Evolutionary conservation across 192 early-diverging fungal genomes (phyloP), one percentile per base, ranked within the genome.

Genomic region (Phlyctochytrium planicorne): DNA sequence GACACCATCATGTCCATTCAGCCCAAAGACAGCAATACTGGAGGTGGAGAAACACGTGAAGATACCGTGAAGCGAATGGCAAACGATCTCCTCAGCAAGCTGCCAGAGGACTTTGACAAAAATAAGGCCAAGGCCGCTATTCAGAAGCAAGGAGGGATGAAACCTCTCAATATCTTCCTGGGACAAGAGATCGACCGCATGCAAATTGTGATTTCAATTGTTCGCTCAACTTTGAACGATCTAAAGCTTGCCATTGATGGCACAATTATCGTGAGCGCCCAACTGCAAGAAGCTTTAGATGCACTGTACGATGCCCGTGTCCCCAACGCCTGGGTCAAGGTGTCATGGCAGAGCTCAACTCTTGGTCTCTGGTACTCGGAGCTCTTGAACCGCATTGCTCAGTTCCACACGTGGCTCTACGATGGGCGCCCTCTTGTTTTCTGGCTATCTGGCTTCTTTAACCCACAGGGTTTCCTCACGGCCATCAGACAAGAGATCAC

Each of bases 401-500:
- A 88, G 73, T 87, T 82, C 74, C 79, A 84, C 23, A 75, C 80
- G 14, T 88, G 86, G 86, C 66, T 88, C 14, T 76, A 78, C 65
- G 86, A 88, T 52, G 86, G 86, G 4, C 72, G 86, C 20, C 86
- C 86, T 34, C 63, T 83, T 52, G 86, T 88, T 20, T 88, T 87
- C 73, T 88, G 86, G 86, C 60, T 88, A 1, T 75, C 75, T 66
- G 85, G 85, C 4, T 85, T 88, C 73, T 88, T 88, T 65, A 88
- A 88, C 62, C 85, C 86, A 24, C 85, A 87, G 72, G 86, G 86
- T n/a, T 88, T 88, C 76, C 69, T 88, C 66, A 88, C 86, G 33
- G 86, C 85, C 20, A 84, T 88, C 32, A 59, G 85, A 40, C 86
- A 88, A 64, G 86, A 88, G 66, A 88, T 88, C 62, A 88, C 86